phyloP scores from a whole-genome alignment of 345 rosid species.

The Geranium brycei region DNA sequence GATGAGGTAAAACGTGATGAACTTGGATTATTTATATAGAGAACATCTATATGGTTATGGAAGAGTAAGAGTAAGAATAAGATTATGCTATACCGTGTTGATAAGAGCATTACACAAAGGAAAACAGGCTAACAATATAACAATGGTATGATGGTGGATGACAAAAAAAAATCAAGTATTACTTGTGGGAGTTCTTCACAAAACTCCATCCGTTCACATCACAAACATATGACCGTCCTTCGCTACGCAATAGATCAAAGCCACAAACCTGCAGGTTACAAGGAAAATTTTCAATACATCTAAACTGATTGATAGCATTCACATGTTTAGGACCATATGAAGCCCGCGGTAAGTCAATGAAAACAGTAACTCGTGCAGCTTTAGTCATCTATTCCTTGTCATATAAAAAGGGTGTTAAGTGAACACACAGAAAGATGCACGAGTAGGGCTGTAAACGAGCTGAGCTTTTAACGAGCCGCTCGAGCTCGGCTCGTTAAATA shows the following conservation, averaged over 20 bases:
- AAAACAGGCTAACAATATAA: background rate
- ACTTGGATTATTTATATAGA: too few relatives aligned
- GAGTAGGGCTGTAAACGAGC: too few relatives aligned
- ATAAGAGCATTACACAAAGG: background rate
- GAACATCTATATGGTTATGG: background rate
- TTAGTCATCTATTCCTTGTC: background rate
- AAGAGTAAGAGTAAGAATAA: too few relatives aligned
- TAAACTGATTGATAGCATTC: background rate
- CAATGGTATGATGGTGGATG: background rate
- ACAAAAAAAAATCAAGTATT: slow-evolving; percentile 15
- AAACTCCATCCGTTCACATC: slow-evolving; percentile 99
- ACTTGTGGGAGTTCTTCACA: slow-evolving; percentile 98
- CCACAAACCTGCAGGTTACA: slow-evolving; percentile 72
- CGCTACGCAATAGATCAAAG: slow-evolving; percentile 93
- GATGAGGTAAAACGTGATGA: too few relatives aligned
- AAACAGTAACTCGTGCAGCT: background rate
- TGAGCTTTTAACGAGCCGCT: too few relatives aligned
- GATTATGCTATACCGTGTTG: too few relatives aligned
- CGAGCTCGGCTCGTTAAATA: too few relatives aligned
- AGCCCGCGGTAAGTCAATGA: background rate
- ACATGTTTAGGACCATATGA: background rate
- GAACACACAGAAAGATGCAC: background rate
- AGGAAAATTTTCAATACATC: background rate
- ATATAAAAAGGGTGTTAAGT: background rate
- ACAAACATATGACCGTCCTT: slow-evolving; percentile 91